A percentile compares a stretch with the other conserved stretches of the same genome.
Evolutionary conservation across 1,284 basidiomycete genomes (phyloP).

Genomic region (Moniliella sp.): DNA sequence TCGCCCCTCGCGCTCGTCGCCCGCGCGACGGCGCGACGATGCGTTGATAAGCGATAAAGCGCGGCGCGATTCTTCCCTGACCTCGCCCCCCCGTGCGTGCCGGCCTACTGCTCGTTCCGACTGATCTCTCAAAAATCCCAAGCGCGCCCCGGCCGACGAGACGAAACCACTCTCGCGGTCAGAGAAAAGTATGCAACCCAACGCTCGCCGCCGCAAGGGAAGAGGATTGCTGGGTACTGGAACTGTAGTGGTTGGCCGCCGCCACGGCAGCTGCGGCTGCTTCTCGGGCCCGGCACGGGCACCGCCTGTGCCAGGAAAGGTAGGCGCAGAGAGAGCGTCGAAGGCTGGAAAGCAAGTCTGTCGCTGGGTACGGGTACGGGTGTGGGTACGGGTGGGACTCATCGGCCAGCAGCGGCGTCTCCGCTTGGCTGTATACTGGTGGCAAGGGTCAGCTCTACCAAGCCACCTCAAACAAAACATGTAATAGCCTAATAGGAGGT

Average conservation of each 20-base stretch:
- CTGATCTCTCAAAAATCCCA: conserved; percentile 22
- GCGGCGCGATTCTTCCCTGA: neutral
- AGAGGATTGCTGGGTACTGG: neutral
- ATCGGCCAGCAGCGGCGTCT: conserved; percentile 18
- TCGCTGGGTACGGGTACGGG: too few relatives aligned
- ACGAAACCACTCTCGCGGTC: conserved; percentile 28
- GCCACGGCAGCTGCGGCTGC: neutral
- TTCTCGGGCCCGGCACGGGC: neutral
- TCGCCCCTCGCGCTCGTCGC: conserved; percentile 21
- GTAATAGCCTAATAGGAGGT: too few relatives aligned
- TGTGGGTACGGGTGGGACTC: conserved; percentile 30
- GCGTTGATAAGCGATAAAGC: neutral
- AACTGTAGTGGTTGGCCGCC: neutral
- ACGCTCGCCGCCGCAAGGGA: neutral
- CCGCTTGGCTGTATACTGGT: conserved; percentile 1
- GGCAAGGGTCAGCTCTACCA: too few relatives aligned
- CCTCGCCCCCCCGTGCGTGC: neutral
- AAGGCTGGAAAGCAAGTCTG: conserved; percentile 27
- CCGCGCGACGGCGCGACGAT: conserved; percentile 24
- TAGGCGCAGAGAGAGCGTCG: conserved; percentile 10
- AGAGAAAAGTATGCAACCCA: conserved; percentile 10
- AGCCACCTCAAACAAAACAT: too few relatives aligned
- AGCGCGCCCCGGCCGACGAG: conserved; percentile 28
- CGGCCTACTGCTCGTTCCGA: neutral
- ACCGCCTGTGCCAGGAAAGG: neutral